A percentile compares a stretch with the other conserved stretches of the same genome.
phyloP scores from a whole-genome alignment of 352 stramenopile genomes.

The Thraustochytrium sp. region DNA sequence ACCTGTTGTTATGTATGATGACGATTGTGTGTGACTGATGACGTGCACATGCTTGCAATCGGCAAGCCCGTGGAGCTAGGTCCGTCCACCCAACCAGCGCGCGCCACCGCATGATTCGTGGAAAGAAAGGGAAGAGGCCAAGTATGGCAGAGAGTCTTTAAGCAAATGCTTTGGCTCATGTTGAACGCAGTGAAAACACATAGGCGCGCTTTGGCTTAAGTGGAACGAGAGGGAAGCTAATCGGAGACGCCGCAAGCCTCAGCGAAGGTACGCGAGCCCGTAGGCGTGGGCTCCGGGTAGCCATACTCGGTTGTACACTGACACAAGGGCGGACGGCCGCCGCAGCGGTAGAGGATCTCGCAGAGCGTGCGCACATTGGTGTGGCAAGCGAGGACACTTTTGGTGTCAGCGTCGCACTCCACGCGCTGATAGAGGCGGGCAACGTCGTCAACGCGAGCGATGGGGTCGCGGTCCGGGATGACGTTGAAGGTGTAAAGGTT shows the following conservation, averaged over 20 bases:
- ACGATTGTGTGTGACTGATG: too few relatives aligned
- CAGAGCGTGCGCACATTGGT: constrained; percentile 51
- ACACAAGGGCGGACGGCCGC: constrained; percentile 51
- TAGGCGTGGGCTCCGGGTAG: constrained; percentile 54
- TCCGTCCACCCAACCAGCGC: too few relatives aligned
- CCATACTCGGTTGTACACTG: constrained; percentile 53
- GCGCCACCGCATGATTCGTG: too few relatives aligned
- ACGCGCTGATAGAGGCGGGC: constrained; percentile 55
- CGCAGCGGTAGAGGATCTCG: constrained; percentile 59
- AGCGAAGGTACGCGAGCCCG: constrained; percentile 48
- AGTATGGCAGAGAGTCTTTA: too few relatives aligned
- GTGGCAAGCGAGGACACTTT: constrained; percentile 55
- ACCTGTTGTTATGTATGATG: too few relatives aligned
- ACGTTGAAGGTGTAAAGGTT: constrained; percentile 58
- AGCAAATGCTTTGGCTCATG: too few relatives aligned
- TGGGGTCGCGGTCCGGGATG: constrained; percentile 53
- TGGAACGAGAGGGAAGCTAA: too few relatives aligned
- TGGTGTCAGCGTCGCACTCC: constrained; percentile 51
- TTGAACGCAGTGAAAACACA: too few relatives aligned
- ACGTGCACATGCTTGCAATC: too few relatives aligned
- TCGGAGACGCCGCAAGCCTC: constrained; percentile 47
- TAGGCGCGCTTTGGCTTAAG: too few relatives aligned
- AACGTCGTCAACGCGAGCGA: constrained; percentile 56
- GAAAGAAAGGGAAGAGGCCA: too few relatives aligned
- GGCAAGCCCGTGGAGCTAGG: too few relatives aligned